Conservation (phyloP, 441 rosid species). For the Adansonia madagascariensis region DNA sequence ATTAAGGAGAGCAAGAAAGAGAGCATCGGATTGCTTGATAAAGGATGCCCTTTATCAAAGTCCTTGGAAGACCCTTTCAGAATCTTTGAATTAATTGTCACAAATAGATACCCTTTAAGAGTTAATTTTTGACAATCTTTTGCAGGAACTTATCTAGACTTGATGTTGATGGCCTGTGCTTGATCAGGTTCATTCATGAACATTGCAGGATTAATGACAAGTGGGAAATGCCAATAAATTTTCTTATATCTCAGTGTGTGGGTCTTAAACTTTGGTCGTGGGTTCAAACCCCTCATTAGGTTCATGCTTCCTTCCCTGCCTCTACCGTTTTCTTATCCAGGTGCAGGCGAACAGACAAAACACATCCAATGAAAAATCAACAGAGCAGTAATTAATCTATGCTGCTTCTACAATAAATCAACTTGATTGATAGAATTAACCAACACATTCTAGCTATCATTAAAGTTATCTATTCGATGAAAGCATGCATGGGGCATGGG, state of each 20-base stretch:
- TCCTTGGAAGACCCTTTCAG: constrained; percentile 33
- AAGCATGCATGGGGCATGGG: neutral
- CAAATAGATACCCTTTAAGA: constrained; percentile 28
- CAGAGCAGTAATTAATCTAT: neutral
- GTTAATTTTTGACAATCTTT: constrained; percentile 65
- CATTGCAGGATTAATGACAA: too few species aligned
- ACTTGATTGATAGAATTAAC: neutral
- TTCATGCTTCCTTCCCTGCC: neutral
- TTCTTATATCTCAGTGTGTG: neutral
- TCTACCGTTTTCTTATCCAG: neutral
- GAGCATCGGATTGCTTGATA: constrained; percentile 62
- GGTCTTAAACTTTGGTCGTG: neutral
- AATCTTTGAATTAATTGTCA: too few species aligned
- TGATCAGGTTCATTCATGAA: neutral
- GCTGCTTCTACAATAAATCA: neutral
- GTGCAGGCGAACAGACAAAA: neutral
- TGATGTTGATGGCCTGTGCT: neutral
- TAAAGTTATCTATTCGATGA: too few species aligned
- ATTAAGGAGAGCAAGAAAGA: constrained; percentile 62
- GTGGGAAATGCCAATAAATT: too few species aligned
- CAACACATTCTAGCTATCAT: neutral
- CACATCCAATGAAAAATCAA: neutral
- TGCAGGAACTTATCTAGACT: constrained; percentile 52
- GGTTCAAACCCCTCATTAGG: too few species aligned
- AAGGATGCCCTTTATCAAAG: constrained; percentile 81